Evolutionary conservation across 1,139 yeast species (phyloP).

Genomic region (Yamadazyma trypodendri): DNA sequence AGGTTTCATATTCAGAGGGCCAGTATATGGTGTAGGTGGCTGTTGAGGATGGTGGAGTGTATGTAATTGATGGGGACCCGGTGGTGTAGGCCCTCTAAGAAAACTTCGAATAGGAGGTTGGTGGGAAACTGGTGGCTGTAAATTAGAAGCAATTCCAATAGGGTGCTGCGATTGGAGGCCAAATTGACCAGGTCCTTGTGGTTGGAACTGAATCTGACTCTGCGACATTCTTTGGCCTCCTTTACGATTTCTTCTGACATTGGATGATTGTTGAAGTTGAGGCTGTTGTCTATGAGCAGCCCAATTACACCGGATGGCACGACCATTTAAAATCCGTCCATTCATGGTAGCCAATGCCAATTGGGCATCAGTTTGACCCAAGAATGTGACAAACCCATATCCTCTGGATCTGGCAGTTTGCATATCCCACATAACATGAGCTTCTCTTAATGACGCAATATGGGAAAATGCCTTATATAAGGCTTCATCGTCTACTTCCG

Average conservation of each 20-base stretch:
- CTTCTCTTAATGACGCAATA: slow-evolving; percentile 68
- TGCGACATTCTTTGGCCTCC: background rate
- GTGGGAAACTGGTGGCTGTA: background rate
- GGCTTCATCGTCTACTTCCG: slow-evolving; percentile 79
- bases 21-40: background rate
- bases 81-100: background rate
- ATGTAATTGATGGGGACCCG: slow-evolving; percentile 3
- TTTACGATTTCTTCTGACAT: background rate
- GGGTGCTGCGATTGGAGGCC: background rate
- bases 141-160: background rate
- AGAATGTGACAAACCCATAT: slow-evolving; percentile 87
- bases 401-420: slow-evolving; percentile 90
- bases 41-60: slow-evolving; percentile 3
- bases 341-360: slow-evolving; percentile 72
- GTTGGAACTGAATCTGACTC: background rate
- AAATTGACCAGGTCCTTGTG: background rate
- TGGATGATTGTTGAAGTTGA: background rate
- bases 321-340: slow-evolving; percentile 69
- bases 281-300: slow-evolving; percentile 66
- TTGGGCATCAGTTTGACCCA: slow-evolving; percentile 67
- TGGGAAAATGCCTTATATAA: slow-evolving; percentile 58
- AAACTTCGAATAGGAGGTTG: background rate
- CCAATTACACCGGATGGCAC: slow-evolving; percentile 85
- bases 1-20: too few species aligned
- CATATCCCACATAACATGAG: slow-evolving; percentile 98